These are phyloP conservation scores for Toxicodendron radicans DNA, from an alignment of 345 rosid species.

Conservation along the genomic window DNA sequence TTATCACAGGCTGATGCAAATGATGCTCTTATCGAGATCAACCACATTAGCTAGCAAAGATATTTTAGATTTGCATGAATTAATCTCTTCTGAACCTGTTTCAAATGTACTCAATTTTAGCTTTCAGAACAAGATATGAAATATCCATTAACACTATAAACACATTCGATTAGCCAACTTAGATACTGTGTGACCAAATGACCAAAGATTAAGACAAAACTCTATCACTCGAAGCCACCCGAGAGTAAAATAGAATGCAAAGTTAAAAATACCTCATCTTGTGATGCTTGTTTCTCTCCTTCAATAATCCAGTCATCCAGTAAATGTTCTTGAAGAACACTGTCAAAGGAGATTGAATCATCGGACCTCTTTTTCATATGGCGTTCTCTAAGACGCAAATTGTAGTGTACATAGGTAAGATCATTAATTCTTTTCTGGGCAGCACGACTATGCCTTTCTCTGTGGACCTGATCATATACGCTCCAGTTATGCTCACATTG, in stretches of 20 bases:
- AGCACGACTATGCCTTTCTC: conserved; percentile 25
- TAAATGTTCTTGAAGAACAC: conserved; percentile 19
- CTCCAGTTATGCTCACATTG: conserved; percentile 36
- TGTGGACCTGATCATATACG: conserved; percentile 29
- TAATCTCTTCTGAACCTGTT: not conserved
- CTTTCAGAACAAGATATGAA: not conserved
- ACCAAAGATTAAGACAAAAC: not conserved
- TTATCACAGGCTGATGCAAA: not conserved
- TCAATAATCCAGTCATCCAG: conserved; percentile 32
- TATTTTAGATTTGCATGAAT: not conserved
- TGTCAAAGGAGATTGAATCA: conserved; percentile 27
- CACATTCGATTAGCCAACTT: not conserved
- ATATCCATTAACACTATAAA: not conserved
- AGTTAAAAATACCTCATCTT: conserved; percentile 27
- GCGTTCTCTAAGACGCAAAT: conserved; percentile 37
- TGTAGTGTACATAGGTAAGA: conserved; percentile 35
- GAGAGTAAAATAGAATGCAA: not conserved
- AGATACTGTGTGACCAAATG: not conserved
- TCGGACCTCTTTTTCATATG: conserved; percentile 26
- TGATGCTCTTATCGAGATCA: not conserved
- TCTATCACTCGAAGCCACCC: not conserved
- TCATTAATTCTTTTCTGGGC: conserved; percentile 30
- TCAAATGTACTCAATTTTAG: not conserved
- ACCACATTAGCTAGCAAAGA: not conserved
- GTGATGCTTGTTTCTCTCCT: conserved; percentile 24